phyloP scores from a whole-genome alignment of 2,329 filamentous ascomycete species.

The Exophiala sp. region DNA sequence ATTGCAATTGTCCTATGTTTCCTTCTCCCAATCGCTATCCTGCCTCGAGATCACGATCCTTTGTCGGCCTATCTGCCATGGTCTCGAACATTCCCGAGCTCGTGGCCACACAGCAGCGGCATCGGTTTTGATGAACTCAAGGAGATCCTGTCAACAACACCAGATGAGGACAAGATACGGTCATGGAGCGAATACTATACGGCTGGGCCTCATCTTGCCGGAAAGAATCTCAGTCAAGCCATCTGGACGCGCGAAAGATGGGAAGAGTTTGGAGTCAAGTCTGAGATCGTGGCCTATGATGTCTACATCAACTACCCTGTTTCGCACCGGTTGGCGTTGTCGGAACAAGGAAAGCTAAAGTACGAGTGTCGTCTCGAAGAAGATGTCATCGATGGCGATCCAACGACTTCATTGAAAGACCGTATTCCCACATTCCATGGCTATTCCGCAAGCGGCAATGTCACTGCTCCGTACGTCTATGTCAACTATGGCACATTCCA shows the following conservation, averaged over 20 bases:
- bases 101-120: slow-evolving; percentile 42
- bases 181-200: slow-evolving; percentile 78
- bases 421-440: slow-evolving; percentile 88
- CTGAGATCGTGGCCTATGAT: slow-evolving; percentile 62
- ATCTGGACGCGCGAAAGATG: slow-evolving; percentile 69
- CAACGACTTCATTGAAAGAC: slow-evolving; percentile 64
- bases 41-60: slow-evolving; percentile 34
- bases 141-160: slow-evolving; percentile 49
- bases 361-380: slow-evolving; percentile 79
- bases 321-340: slow-evolving; percentile 62
- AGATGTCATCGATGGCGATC: slow-evolving; percentile 75
- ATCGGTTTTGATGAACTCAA: slow-evolving; percentile 52
- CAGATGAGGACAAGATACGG: slow-evolving; percentile 50
- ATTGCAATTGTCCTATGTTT: slow-evolving; percentile 38
- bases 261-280: slow-evolving; percentile 61
- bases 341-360: slow-evolving; percentile 55
- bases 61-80: slow-evolving; percentile 40
- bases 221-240: slow-evolving; percentile 70
- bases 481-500: slow-evolving; percentile 84
- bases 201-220: slow-evolving; percentile 66
- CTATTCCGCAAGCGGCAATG: slow-evolving; percentile 87
- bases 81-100: slow-evolving; percentile 35
- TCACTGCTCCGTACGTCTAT: slow-evolving; percentile 78
- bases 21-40: slow-evolving; percentile 37
- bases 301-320: slow-evolving; percentile 72